These are phyloP conservation scores for Aurifilum marmelostoma DNA, from an alignment of 2,329 filamentous ascomycete genomes.

Conservation along the genomic window DNA sequence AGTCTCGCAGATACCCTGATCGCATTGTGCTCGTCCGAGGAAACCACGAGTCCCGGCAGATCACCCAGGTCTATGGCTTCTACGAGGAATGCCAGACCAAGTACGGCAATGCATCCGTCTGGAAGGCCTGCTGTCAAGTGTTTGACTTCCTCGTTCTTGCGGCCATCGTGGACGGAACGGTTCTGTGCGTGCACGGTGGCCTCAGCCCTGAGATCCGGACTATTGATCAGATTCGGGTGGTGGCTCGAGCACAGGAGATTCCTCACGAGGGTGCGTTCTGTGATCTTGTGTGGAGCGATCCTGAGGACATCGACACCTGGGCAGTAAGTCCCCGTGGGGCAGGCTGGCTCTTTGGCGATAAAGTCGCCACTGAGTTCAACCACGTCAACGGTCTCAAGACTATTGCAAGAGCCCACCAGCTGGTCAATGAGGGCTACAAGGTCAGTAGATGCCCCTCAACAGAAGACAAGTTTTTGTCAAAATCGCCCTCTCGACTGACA, in stretches of 20 bases:
- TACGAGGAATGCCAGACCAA: slow-evolving; percentile 98
- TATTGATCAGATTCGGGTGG: slow-evolving; percentile 98
- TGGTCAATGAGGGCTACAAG: slow-evolving; percentile 98
- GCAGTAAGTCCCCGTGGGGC: slow-evolving; percentile 91
- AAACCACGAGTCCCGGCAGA: slow-evolving; percentile 96
- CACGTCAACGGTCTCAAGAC: slow-evolving; percentile 96
- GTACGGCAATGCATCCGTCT: slow-evolving; percentile 98
- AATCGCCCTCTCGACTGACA: too few species aligned
- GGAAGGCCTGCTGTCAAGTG: slow-evolving; percentile 99
- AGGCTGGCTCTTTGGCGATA: slow-evolving; percentile 97
- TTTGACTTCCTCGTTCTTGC: slow-evolving; percentile 97
- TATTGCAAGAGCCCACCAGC: slow-evolving; percentile 94
- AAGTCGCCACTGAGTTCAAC: slow-evolving; percentile 96
- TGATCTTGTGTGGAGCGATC: slow-evolving; percentile 97
- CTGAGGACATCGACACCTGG: slow-evolving; percentile 96
- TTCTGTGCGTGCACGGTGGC: slow-evolving; percentile 96
- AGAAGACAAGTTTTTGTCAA: too few species aligned
- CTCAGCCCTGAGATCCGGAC: slow-evolving; percentile 90
- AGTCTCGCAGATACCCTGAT: slow-evolving; percentile 77
- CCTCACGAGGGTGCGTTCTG: slow-evolving; percentile 98
- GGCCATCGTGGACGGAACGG: slow-evolving; percentile 96
- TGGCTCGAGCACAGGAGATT: slow-evolving; percentile 96
- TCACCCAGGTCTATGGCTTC: slow-evolving; percentile 98
- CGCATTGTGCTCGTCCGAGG: slow-evolving; percentile 95
- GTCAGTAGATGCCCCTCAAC: slow-evolving; percentile 50